Base-by-base conservation (phyloP, 164 flowering plant species). In the Kingdonia uniflora region DNA sequence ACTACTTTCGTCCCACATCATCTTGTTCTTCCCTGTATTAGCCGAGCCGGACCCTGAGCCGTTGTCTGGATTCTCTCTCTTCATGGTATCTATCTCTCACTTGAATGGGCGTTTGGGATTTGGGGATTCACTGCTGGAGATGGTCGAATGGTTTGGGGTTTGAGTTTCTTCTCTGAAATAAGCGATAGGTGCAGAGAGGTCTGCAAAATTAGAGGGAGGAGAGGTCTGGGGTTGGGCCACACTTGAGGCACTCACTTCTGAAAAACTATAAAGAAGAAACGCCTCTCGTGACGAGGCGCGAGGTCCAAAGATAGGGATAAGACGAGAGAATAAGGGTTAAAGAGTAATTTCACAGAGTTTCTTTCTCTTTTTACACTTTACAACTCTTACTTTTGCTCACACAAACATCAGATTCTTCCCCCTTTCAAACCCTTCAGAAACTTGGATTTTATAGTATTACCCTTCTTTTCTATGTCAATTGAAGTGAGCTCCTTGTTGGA, bases 1-100 rank as follows among this genome's bases (percentile, higher is more conserved):
- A n/a, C n/a, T n/a, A n/a, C n/a, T n/a, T n/a, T 55, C 65, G 5
- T 76, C 78, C 5, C 58, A 71, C 73, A 70, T 74, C 1, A 41
- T 62, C 51, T 76, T 80, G 29, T 66, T 64, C 12, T 45, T 45
- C 13, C 49, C 49, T 16, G 14, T 41, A 41, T 5, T 14, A 41
- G 15, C 16, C 14, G 47, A 7, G 10, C 54, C 39, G 3, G 60
- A 6, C 6, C 56, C 29, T 20, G 13, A 14, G 16, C 2, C 0
- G 22, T 47, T 23, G 14, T 47, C 29, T 21, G 13, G 25, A 23
- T 47, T 2, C 6, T 19, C 21, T 47, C 51, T 21, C 29, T 47
- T 47, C 51, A 47, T 47, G 12, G 8, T 21, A 24, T 19, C 8
- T 20, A 1, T 6, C 22, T 5, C 11, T 16, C 13, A 19, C 40